Conservation (phyloP, 1,284 basidiomycete genomes). For the Malassezia japonica region DNA sequence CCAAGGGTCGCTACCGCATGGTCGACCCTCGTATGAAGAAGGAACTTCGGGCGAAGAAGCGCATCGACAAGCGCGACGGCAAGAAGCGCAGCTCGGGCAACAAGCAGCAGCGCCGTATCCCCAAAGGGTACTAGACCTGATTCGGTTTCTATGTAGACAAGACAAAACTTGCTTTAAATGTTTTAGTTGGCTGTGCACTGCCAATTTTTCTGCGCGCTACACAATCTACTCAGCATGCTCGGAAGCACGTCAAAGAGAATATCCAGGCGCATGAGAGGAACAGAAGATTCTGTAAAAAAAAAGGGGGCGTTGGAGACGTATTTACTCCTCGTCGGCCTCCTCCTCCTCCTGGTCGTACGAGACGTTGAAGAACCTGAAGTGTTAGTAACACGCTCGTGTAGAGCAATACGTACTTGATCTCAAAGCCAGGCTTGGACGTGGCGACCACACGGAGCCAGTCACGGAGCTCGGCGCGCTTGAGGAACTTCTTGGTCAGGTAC, state of each 20-base stretch:
- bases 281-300: no score
- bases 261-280: neutral
- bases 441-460: constrained; percentile 50
- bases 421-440: constrained; percentile 50
- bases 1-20: constrained; percentile 60
- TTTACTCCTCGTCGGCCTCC: constrained; percentile 23
- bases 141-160: neutral
- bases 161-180: neutral
- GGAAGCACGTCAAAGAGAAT: neutral
- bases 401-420: constrained; percentile 33
- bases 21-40: constrained; percentile 46
- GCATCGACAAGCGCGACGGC: constrained; percentile 38
- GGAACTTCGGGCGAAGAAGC: constrained; percentile 42
- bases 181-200: neutral
- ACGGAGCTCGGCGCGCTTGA: constrained; percentile 47
- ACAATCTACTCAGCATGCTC: no score
- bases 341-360: constrained; percentile 44
- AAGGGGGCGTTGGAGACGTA: neutral
- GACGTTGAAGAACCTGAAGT: constrained; percentile 48
- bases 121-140: constrained; percentile 17
- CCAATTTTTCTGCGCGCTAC: neutral
- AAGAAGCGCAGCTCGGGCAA: constrained; percentile 33
- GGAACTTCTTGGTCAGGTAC: constrained; percentile 51
- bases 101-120: constrained; percentile 7
- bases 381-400: neutral